A percentile compares a stretch with the other conserved stretches of the same genome.
phyloP scores from a whole-genome alignment of 2,329 filamentous ascomycete genomes.

The Diaporthe eres region DNA sequence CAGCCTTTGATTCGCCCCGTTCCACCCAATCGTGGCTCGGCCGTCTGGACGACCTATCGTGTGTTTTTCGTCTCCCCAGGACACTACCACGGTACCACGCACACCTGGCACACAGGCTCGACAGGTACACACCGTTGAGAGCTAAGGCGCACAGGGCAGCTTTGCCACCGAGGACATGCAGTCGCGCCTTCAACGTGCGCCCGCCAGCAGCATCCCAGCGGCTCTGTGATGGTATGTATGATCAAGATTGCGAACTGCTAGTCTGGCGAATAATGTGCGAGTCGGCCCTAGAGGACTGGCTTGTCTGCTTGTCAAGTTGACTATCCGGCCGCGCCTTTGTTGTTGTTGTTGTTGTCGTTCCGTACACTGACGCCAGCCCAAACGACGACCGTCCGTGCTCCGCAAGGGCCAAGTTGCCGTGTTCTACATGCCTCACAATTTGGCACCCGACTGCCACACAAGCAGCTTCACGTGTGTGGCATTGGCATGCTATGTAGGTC shows the following conservation, averaged over 20 bases:
- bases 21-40: constrained; percentile 25
- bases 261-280: neutral
- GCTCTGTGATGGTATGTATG: neutral
- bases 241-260: constrained; percentile 9
- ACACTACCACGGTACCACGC: constrained; percentile 22
- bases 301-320: neutral
- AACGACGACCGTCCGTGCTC: neutral
- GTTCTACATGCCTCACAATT: constrained; percentile 13
- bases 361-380: constrained; percentile 3
- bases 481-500: constrained; percentile 22
- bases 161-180: constrained; percentile 4
- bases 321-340: constrained; percentile 19
- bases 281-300: neutral
- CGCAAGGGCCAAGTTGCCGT: constrained; percentile 20
- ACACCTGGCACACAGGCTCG: constrained; percentile 10
- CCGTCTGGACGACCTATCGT: constrained; percentile 20
- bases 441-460: constrained; percentile 7
- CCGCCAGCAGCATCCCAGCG: constrained; percentile 23
- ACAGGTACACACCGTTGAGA: constrained; percentile 16
- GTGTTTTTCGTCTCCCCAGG: constrained; percentile 33
- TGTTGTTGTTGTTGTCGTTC: constrained; percentile 18
- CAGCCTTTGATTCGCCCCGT: constrained; percentile 36
- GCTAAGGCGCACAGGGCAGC: constrained; percentile 31
- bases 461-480: constrained; percentile 28
- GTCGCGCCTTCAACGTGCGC: constrained; percentile 24